phyloP scores from a whole-genome alignment of 1,284 basidiomycete genomes.

The Afroboletus lepidellus region DNA sequence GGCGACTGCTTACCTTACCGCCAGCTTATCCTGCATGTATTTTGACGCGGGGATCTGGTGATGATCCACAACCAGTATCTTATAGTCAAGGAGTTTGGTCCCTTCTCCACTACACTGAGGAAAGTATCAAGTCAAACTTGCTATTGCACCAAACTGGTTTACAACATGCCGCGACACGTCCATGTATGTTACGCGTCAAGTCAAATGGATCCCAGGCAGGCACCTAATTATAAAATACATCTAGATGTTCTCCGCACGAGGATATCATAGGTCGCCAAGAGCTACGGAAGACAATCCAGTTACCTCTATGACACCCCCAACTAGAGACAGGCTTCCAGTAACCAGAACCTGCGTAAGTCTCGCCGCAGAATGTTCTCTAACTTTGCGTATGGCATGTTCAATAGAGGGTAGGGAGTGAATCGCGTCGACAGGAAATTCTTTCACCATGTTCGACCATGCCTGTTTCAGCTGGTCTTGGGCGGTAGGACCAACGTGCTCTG shows the following conservation, averaged over 20 bases:
- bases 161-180: slow-evolving; percentile 73
- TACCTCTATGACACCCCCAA: too few relatives aligned
- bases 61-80: slow-evolving; percentile 59
- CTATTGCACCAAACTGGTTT: slow-evolving; percentile 75
- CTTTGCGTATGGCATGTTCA: slow-evolving; percentile 59
- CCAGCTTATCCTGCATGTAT: slow-evolving; percentile 76
- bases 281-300: too few relatives aligned
- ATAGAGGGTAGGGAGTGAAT: too few relatives aligned
- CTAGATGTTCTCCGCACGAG: slow-evolving; percentile 9
- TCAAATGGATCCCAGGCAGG: background rate
- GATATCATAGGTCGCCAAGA: slow-evolving; percentile 37
- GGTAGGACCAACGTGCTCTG: slow-evolving; percentile 65
- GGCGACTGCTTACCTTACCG: background rate
- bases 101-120: slow-evolving; percentile 82
- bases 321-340: slow-evolving; percentile 90
- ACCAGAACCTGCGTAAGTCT: slow-evolving; percentile 68
- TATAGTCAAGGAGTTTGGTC: slow-evolving; percentile 71
- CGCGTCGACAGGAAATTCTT: too few relatives aligned
- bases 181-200: slow-evolving; percentile 49
- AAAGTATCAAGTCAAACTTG: slow-evolving; percentile 78
- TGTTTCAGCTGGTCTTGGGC: slow-evolving; percentile 75
- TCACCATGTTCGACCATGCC: slow-evolving; percentile 69
- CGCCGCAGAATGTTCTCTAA: slow-evolving; percentile 43
- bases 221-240: slow-evolving; percentile 1
- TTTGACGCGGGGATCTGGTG: slow-evolving; percentile 78